A percentile compares a stretch with the other conserved stretches of the same genome.
Conservation (phyloP, 441 rosid genomes). For the Brassica hybrid region DNA sequence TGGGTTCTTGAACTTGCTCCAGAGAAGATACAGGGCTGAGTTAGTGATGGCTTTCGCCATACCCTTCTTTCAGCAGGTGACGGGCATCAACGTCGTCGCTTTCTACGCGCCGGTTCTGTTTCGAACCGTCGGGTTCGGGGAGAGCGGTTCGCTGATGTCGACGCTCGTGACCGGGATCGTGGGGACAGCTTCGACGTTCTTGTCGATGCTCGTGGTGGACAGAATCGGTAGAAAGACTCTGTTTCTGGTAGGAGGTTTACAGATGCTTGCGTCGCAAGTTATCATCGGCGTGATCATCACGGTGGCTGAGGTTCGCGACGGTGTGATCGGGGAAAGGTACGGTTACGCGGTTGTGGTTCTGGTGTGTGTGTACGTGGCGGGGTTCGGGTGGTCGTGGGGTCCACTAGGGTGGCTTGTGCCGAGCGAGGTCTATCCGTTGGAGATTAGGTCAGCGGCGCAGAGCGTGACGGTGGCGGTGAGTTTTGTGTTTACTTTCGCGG, state of each 20-base stretch:
- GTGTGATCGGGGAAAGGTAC: constrained; percentile 37
- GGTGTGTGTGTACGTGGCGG: constrained; percentile 58
- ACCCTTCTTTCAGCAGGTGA: constrained; percentile 60
- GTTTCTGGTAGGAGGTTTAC: constrained; percentile 53
- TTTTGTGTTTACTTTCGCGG: constrained; percentile 54
- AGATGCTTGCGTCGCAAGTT: constrained; percentile 57
- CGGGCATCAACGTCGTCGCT: constrained; percentile 57
- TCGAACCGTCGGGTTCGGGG: constrained; percentile 55
- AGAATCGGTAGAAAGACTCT: constrained; percentile 48
- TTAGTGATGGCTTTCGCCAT: constrained; percentile 54
- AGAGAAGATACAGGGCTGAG: constrained; percentile 59
- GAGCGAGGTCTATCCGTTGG: constrained; percentile 59
- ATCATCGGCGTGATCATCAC: constrained; percentile 50
- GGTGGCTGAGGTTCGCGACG: constrained; percentile 54
- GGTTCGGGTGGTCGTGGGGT: constrained; percentile 80
- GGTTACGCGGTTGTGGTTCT: constrained; percentile 46
- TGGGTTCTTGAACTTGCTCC: constrained; percentile 46
- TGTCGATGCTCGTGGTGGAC: constrained; percentile 54
- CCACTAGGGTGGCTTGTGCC: constrained; percentile 70
- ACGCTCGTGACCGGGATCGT: constrained; percentile 51
- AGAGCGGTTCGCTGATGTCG: constrained; percentile 54
- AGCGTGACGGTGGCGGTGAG: constrained; percentile 60
- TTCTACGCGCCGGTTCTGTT: constrained; percentile 63
- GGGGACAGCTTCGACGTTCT: constrained; percentile 44
- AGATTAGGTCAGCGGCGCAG: constrained; percentile 63